Percentiles rank a stretch among this genome's conserved stretches.
phyloP scores from a whole-genome alignment of 495 filamentous ascomycete genomes.

The Lentithecium fluviatile region DNA sequence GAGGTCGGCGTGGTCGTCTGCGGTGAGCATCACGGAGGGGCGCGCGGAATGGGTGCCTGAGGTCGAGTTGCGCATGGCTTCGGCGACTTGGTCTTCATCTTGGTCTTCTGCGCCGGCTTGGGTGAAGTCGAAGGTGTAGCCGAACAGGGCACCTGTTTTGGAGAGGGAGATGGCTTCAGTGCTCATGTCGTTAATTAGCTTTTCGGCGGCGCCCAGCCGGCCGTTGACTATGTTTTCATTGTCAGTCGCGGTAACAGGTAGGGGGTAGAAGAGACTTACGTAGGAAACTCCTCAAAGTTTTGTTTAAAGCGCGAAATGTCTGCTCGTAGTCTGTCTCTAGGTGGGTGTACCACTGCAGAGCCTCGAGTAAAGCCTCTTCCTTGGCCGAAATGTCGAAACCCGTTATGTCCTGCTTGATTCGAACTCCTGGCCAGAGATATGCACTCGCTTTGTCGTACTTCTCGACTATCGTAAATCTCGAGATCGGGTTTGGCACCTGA shows the following conservation, averaged over 20 bases:
- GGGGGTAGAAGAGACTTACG: slow-evolving; percentile 53
- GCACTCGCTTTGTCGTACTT: slow-evolving; percentile 4
- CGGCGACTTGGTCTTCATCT: slow-evolving; percentile 6
- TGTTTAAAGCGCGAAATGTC: slow-evolving; percentile 64
- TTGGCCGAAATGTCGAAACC: slow-evolving; percentile 36
- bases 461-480: slow-evolving; percentile 20
- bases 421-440: slow-evolving; percentile 37
- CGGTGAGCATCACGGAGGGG: slow-evolving; percentile 3
- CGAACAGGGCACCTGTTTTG: slow-evolving; percentile 36
- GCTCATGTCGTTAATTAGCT: slow-evolving; percentile 53
- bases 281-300: slow-evolving; percentile 71
- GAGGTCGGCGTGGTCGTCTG: not conserved
- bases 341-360: slow-evolving; percentile 80
- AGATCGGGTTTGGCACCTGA: slow-evolving; percentile 6
- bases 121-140: slow-evolving; percentile 38
- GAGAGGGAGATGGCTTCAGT: slow-evolving; percentile 42
- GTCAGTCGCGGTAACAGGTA: not conserved
- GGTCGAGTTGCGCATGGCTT: slow-evolving; percentile 2
- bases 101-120: slow-evolving; percentile 32
- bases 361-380: slow-evolving; percentile 72
- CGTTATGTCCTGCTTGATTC: slow-evolving; percentile 31
- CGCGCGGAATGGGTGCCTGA: not conserved
- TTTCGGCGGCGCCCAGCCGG: slow-evolving; percentile 62
- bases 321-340: slow-evolving; percentile 68
- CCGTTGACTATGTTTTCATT: slow-evolving; percentile 24